A percentile compares a stretch with the other conserved stretches of the same genome.
Conservation (phyloP, 257 asterid genomes). For the Nicotiana undulata region DNA sequence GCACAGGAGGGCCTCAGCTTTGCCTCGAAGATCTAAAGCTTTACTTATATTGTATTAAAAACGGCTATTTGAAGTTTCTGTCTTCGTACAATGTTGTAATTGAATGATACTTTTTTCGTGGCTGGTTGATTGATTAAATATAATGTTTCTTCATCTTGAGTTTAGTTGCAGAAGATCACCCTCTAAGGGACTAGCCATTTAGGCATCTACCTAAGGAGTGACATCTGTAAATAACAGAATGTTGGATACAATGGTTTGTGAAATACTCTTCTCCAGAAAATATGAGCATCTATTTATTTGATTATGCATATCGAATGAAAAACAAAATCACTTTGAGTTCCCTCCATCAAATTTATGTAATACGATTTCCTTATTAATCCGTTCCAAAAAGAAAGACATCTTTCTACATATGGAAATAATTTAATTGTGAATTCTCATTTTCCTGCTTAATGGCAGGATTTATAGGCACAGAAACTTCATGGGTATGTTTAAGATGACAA, state of each 20-base stretch:
- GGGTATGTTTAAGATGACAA: too few species aligned
- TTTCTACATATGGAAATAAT: neutral
- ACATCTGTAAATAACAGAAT: neutral
- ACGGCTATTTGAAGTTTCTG: neutral
- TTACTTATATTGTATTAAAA: neutral
- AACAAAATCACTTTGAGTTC: neutral
- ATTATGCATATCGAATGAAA: neutral
- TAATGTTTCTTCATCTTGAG: neutral
- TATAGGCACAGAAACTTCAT: too few species aligned
- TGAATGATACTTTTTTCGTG: neutral
- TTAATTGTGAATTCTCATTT: neutral
- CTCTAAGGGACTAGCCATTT: neutral
- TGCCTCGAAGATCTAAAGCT: conserved; percentile 51
- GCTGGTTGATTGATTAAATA: neutral
- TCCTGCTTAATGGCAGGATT: neutral
- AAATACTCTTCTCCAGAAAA: neutral
- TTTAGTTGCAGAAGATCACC: conserved; percentile 4
- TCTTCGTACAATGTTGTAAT: neutral
- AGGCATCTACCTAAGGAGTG: neutral
- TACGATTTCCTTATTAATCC: neutral
- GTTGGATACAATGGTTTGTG: neutral
- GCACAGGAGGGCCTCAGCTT: conserved; percentile 64
- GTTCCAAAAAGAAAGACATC: neutral
- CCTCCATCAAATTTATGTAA: neutral
- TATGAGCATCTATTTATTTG: neutral